These are phyloP conservation scores for Platanus orientalis DNA, from an alignment of 164 flowering plant genomes.

Conservation along the genomic window DNA sequence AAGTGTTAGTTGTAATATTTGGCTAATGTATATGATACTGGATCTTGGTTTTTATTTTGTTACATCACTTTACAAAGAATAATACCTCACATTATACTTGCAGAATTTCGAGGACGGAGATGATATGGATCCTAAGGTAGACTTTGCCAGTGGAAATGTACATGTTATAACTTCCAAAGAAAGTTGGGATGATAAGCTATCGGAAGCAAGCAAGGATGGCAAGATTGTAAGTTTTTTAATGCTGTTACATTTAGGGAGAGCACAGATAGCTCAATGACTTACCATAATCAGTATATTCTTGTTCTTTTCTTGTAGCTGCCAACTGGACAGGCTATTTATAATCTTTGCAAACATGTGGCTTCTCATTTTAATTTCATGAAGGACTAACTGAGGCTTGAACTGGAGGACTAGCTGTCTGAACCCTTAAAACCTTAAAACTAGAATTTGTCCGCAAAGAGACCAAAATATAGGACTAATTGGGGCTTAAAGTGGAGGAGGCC, in stretches of 20 bases:
- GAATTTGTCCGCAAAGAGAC: background rate
- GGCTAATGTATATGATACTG: background rate
- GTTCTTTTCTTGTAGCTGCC: too few relatives aligned
- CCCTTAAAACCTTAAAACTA: too few relatives aligned
- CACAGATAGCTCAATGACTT: too few relatives aligned
- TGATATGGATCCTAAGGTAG: conserved; percentile 15
- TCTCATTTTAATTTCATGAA: too few relatives aligned
- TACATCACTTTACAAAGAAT: background rate
- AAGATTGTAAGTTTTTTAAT: conserved; percentile 41
- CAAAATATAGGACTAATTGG: background rate
- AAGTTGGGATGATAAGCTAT: conserved; percentile 55
- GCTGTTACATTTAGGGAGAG: too few relatives aligned
- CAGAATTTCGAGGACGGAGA: conserved; percentile 8
- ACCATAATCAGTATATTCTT: too few relatives aligned
- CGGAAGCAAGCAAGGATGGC: conserved; percentile 48
- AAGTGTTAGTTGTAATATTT: background rate
- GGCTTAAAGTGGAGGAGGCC: background rate
- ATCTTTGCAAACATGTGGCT: too few relatives aligned
- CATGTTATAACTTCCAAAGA: conserved; percentile 42
- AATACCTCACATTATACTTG: background rate
- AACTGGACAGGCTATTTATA: too few relatives aligned
- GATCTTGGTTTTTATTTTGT: background rate
- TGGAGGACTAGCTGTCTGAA: too few relatives aligned
- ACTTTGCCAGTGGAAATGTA: conserved; percentile 45
- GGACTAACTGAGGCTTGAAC: too few relatives aligned